Percentiles rank a stretch among this genome's conserved stretches.
These are phyloP conservation scores for Hypoxylon subgilvum DNA, from an alignment of 495 filamentous ascomycete genomes.

Conservation along the genomic window DNA sequence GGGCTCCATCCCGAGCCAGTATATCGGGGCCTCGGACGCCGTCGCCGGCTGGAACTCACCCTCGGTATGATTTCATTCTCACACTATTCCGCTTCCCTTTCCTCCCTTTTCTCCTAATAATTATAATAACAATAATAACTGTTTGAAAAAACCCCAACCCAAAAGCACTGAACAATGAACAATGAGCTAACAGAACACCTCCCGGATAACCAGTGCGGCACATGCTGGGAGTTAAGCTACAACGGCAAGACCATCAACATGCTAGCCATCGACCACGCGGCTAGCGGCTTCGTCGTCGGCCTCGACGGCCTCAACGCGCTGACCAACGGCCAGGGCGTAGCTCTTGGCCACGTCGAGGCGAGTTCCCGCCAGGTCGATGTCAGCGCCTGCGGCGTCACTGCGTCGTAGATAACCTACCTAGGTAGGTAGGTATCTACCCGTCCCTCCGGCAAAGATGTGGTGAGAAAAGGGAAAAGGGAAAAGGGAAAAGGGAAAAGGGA, in stretches of 20 bases:
- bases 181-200: too few relatives aligned
- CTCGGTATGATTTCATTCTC: constrained; percentile 28
- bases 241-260: constrained; percentile 66
- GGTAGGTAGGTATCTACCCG: too few relatives aligned
- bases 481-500: too few relatives aligned
- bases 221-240: constrained; percentile 71
- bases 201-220: constrained; percentile 65
- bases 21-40: constrained; percentile 67
- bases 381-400: constrained; percentile 48
- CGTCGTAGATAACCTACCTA: too few relatives aligned
- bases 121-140: not conserved
- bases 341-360: constrained; percentile 39
- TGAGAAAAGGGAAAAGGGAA: too few relatives aligned
- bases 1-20: constrained; percentile 58
- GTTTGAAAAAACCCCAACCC: too few relatives aligned
- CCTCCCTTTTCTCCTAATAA: not conserved
- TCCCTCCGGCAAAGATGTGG: too few relatives aligned
- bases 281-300: constrained; percentile 67
- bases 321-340: constrained; percentile 53
- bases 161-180: too few relatives aligned
- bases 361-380: constrained; percentile 51
- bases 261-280: constrained; percentile 69
- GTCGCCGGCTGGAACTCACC: constrained; percentile 65
- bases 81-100: not conserved
- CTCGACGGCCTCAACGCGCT: constrained; percentile 69